Evolutionary conservation across 2,329 filamentous ascomycete species (phyloP), one percentile per base, ranked within the genome.

Genomic region (Apiospora koreana): DNA sequence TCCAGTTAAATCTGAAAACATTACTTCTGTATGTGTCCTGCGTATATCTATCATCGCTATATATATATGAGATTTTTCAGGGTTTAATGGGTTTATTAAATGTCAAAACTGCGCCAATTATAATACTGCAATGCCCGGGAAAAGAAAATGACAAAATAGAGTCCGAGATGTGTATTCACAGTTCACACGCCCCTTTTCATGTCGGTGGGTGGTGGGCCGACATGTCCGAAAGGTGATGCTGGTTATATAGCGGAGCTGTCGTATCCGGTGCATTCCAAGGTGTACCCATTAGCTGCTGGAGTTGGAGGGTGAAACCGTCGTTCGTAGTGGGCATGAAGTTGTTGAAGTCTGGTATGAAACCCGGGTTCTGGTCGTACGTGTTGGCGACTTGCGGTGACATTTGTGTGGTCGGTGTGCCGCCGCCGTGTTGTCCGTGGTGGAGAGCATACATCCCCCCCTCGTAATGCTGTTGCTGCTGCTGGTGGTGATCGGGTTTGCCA

Each of bases 211-310:
- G n/a, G n/a, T 67, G 67, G 3, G 67, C 38, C 43, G 65, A 50
- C 50, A 69, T 45, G n/a, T 68, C 68, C 3, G 65, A 5, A 31
- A 65, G 18, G 21, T 43, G 48, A 21, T 69, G 67, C 3, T 62
- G 54, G 5, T 35, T 62, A 31, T 69, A 71, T n/a, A 69, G 38
- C 16, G 68, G 68, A 2, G 65, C 65, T 14, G 65, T 54, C 41
- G 68, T 68, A 65, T 71, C 67, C 4, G 71, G 66, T 8, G 62
- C 50, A 23, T 45, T 68, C 69, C 69, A 72, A 3, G 43, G 45
- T 21, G 69, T 62, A 28, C 67, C 69, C 23, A 72, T 70, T 46
- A 69, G 64, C 21, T 72, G 67, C 25, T 72, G 67, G 21, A 72
- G 64, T 3, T 72, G 69, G 48, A 68, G 67, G 7, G 50, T 42